These are phyloP conservation scores for Stephania japonica DNA, from an alignment of 164 flowering plant species.

Conservation along the genomic window DNA sequence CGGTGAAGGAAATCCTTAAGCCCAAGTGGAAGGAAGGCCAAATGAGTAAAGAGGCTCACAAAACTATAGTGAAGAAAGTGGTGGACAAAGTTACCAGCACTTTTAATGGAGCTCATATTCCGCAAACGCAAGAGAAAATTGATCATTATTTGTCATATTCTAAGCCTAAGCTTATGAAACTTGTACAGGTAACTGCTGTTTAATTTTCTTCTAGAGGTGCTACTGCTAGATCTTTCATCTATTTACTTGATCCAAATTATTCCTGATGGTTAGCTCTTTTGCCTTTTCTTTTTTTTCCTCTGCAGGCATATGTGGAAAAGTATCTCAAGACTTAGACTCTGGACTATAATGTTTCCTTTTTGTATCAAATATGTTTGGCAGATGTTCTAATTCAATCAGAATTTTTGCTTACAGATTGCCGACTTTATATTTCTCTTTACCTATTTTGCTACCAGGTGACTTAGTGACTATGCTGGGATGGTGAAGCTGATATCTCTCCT, in stretches of 20 bases:
- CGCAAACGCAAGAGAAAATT: constrained; percentile 73
- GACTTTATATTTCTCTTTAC: not conserved
- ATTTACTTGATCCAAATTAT: not conserved
- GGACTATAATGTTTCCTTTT: constrained; percentile 4
- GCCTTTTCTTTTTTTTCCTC: not conserved
- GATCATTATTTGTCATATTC: constrained; percentile 67
- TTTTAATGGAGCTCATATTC: constrained; percentile 51
- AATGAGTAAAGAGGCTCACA: constrained; percentile 77
- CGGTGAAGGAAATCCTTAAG: constrained; percentile 78
- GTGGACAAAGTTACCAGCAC: constrained; percentile 77
- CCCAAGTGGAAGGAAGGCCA: constrained; percentile 95
- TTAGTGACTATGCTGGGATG: not conserved
- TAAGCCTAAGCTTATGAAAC: constrained; percentile 71
- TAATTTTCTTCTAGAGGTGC: not conserved
- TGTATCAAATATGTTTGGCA: constrained; percentile 5
- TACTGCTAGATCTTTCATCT: not conserved
- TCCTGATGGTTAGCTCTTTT: not conserved
- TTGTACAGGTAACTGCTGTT: constrained; percentile 58
- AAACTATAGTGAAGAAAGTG: constrained; percentile 84
- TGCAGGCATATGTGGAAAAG: constrained; percentile 42
- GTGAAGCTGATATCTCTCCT: not conserved
- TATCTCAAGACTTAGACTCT: constrained; percentile 21
- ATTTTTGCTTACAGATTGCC: not conserved
- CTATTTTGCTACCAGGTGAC: not conserved
- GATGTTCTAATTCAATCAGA: not conserved